Base-by-base conservation (phyloP, 805 yeast genomes). In the Saccharomycopsis olivae region DNA sequence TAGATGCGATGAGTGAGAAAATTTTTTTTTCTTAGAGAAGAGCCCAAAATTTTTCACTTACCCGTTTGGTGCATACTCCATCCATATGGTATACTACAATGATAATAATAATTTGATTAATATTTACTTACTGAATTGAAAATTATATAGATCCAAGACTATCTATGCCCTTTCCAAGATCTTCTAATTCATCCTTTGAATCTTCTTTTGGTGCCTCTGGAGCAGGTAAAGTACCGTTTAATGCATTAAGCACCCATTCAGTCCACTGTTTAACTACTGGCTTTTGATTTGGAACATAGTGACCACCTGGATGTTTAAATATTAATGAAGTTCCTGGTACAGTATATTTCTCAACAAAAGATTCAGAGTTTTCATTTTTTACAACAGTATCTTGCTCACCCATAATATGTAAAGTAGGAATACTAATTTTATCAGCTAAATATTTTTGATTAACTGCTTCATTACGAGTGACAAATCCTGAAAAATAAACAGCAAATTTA, bases 271-370 rank as follows among this genome's bases (percentile, higher is more conserved):
- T 47, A 39, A 30, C 50, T 30, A 6, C 57, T 53, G 43, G 41
- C 16, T 82, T 83, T 36, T 87, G 79, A 59, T 85, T 86, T 21
- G 97, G 98, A 35, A 89, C 95, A 62, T 82, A 87, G 55, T 89
- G 98, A 1, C 97, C 96, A 46, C 98, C 97, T 8, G 96, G 96
- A 53, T 89, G 98, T 48, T 73, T 79, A 44, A 80, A 61, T 11
- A 63, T 52, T 3, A 59, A 65, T 4, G 82, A 62, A 18, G 58
- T 54, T 5, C 56, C 61, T 15, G 59, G 64, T 16, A 61, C 69
- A 38, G 71, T 70, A 38, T 79, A 73, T 29, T 69, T 59, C 14
- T 71, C 68, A 42, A 69, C 74, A 31, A 92, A 62, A 18, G 67
- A 66, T 60, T 73, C 62, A 0, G 88, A 71, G 51, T 95, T 68